Base-by-base conservation (phyloP, 129 eudicot species). In the Lonicera japonica region DNA sequence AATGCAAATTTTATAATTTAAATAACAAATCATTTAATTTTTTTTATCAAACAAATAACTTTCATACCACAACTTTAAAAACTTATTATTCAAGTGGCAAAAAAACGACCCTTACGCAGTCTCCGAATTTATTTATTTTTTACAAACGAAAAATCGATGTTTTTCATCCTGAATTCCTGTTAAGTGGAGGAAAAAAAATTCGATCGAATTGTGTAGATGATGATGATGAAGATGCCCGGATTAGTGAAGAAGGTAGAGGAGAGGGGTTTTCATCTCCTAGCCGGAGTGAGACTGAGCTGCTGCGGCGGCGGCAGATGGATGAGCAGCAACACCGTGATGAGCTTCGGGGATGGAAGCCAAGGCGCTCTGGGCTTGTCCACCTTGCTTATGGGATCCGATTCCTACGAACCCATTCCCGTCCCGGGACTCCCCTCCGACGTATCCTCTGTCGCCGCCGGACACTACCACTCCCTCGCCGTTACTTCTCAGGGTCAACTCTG, bases 381-480 rank as follows among this genome's bases (percentile, higher is more conserved):
- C 6, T 55, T 70, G 18, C 85, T 88, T 34, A 63, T 82, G 63
- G 73, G 74, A 25, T 74, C 73, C 45, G 92, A 85, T 70, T 88
- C 85, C 60, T 94, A 88, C 60, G 95, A 94, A 77, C 96, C 99
- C 52, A 83, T 85, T 40, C 80, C 86, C 5, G 65, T 94, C 38
- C 72, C 80, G 17, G 74, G 73, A 38, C 84, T 94, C 52, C 99
- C 99, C 21, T 25, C 79, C 6, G 86, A 94, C 61, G 70, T 94
- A 23, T 79, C 76, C 68, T 66, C 68, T 63, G 65, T 92, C 25
- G 75, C 92, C 70, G 95, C 99, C 79, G 96, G 99, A 14, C 99
- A 94, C 48, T 94, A 78, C 70, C 96, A 94, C 77, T 94, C 96
- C 24, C 89, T 88, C 61, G 99, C 92, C 68, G 83, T 94, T 51